Evolutionary conservation across 805 yeast species (phyloP).

Genomic region (Monosporozyma servazzii): DNA sequence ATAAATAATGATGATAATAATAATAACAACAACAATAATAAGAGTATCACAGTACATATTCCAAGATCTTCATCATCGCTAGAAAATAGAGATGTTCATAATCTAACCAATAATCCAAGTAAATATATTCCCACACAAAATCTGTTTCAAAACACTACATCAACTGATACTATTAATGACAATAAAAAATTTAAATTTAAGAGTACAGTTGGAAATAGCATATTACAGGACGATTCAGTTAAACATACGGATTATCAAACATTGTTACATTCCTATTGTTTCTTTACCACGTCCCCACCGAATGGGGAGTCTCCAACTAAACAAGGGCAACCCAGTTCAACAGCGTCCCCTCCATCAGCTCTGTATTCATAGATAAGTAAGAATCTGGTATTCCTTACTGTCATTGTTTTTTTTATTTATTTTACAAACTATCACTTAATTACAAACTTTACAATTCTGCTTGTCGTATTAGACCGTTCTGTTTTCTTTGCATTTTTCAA

Average conservation of each 20-base stretch:
- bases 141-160: background rate
- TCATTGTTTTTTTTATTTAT: background rate
- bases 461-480: background rate
- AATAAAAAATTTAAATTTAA: background rate
- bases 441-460: background rate
- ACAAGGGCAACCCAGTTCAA: background rate
- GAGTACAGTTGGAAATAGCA: background rate
- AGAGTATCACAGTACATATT: background rate
- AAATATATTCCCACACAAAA: background rate
- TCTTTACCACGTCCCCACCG: conserved; percentile 12
- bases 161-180: background rate
- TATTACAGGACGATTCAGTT: background rate
- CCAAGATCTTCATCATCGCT: background rate
- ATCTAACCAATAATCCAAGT: background rate
- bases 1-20: background rate
- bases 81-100: background rate
- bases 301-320: background rate
- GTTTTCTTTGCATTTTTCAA: background rate
- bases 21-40: background rate
- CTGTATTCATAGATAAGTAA: background rate
- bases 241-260: conserved; percentile 21
- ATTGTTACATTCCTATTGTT: conserved; percentile 22
- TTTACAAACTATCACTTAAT: background rate
- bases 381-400: background rate
- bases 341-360: conserved; percentile 1